Percentiles rank a stretch among this genome's conserved stretches.
These are phyloP conservation scores for Solanum neorickii DNA, from an alignment of 257 asterid species.

Conservation along the genomic window DNA sequence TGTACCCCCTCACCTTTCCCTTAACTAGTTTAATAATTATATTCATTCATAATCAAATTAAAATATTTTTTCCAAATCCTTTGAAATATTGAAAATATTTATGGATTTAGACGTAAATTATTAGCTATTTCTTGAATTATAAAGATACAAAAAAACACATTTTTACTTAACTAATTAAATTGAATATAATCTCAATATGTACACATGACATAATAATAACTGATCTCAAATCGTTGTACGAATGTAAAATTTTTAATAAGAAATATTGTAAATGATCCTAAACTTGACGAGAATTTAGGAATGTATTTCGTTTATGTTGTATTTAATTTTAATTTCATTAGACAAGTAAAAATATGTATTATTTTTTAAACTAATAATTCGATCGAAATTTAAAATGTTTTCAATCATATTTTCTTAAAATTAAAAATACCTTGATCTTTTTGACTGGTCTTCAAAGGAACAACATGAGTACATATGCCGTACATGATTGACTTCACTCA, in stretches of 20 bases:
- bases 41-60: not conserved
- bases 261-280: not conserved
- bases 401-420: no score
- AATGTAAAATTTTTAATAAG: no score
- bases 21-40: not conserved
- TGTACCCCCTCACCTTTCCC: conserved; percentile 8
- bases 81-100: no score
- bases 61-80: not conserved
- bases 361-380: no score
- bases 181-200: no score
- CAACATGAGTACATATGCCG: not conserved
- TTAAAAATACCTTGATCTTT: not conserved
- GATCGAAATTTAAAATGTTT: no score
- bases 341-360: rapidly evolving
- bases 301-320: not conserved
- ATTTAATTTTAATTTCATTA: no score
- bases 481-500: not conserved
- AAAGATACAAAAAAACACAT: not conserved
- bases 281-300: no score
- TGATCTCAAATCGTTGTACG: not conserved
- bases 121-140: no score
- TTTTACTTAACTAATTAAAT: no score
- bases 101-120: no score
- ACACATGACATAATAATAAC: not conserved
- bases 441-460: not conserved